Evolutionary conservation across 768 basidiomycete species (phyloP).

Genomic region (Naematelia encephala): DNA sequence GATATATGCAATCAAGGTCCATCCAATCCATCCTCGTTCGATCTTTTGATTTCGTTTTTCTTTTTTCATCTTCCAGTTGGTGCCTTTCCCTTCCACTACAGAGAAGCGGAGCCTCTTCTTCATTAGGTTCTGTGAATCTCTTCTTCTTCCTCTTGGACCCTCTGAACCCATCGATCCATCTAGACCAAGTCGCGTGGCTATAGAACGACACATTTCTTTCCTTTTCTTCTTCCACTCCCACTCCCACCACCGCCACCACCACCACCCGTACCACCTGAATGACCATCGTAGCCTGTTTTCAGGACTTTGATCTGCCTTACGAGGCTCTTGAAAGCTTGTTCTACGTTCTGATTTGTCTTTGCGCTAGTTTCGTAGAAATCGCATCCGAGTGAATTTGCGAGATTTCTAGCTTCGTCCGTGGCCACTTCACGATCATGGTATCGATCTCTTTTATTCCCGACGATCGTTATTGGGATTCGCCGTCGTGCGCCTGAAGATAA

Average conservation of each 20-base stretch:
- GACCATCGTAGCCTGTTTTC: slow-evolving; percentile 24
- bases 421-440: slow-evolving; percentile 86
- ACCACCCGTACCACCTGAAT: slow-evolving; percentile 53
- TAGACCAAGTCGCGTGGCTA: slow-evolving; percentile 13
- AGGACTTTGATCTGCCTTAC: slow-evolving; percentile 54
- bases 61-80: neutral
- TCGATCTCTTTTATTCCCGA: slow-evolving; percentile 95
- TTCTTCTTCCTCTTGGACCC: neutral
- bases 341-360: slow-evolving; percentile 89
- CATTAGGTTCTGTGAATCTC: neutral
- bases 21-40: neutral
- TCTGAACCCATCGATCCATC: neutral
- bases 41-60: neutral
- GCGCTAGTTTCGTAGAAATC: slow-evolving; percentile 96
- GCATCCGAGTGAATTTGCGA: slow-evolving; percentile 82
- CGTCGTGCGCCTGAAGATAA: neutral
- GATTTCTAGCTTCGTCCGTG: slow-evolving; percentile 75
- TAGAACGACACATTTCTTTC: slow-evolving; percentile 53
- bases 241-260: slow-evolving; percentile 53
- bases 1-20: too few relatives aligned
- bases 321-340: slow-evolving; percentile 79
- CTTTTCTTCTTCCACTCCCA: slow-evolving; percentile 68
- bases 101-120: too few relatives aligned
- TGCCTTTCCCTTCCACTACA: too few relatives aligned
- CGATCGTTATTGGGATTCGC: slow-evolving; percentile 84